A percentile compares a stretch with the other conserved stretches of the same genome.
Conservation (phyloP, 2,329 filamentous ascomycete genomes). For the Coniochaeta sp. region DNA sequence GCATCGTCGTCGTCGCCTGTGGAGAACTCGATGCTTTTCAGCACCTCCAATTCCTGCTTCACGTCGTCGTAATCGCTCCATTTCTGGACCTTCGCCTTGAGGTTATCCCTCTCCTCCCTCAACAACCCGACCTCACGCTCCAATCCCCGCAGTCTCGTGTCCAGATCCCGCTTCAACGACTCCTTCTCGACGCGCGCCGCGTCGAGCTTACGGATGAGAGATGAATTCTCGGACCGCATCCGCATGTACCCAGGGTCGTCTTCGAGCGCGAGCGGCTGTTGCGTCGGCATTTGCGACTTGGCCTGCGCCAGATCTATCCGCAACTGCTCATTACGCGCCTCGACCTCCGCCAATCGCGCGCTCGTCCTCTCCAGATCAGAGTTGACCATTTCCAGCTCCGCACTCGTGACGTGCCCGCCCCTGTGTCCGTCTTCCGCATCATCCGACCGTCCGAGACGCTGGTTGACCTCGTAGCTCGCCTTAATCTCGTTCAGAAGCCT, state of each 20-base stretch:
- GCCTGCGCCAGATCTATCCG: slow-evolving; percentile 85
- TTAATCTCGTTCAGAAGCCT: slow-evolving; percentile 89
- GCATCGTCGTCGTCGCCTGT: slow-evolving; percentile 75
- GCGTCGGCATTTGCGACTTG: slow-evolving; percentile 63
- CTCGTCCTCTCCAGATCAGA: slow-evolving; percentile 89
- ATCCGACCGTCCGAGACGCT: slow-evolving; percentile 72
- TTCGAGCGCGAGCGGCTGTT: slow-evolving; percentile 59
- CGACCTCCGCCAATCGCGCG: slow-evolving; percentile 78
- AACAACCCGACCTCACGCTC: slow-evolving; percentile 72
- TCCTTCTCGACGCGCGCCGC: slow-evolving; percentile 78
- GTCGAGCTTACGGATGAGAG: slow-evolving; percentile 82
- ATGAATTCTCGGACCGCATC: slow-evolving; percentile 87
- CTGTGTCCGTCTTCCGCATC: slow-evolving; percentile 34
- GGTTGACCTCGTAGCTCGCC: slow-evolving; percentile 93
- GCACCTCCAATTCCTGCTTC: slow-evolving; percentile 89
- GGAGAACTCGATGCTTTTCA: slow-evolving; percentile 97
- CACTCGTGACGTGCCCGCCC: slow-evolving; percentile 66
- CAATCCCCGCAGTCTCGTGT: slow-evolving; percentile 67
- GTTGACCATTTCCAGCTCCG: slow-evolving; percentile 88
- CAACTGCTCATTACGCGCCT: slow-evolving; percentile 90
- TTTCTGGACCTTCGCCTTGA: slow-evolving; percentile 77
- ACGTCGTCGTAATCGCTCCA: slow-evolving; percentile 95
- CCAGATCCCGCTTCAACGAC: slow-evolving; percentile 66
- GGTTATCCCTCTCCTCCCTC: slow-evolving; percentile 70
- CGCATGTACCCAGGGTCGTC: slow-evolving; percentile 87